Percentiles rank a stretch among this genome's conserved stretches.
phyloP scores from a whole-genome alignment of 768 basidiomycete genomes.

The Leccinum subgranulosum region DNA sequence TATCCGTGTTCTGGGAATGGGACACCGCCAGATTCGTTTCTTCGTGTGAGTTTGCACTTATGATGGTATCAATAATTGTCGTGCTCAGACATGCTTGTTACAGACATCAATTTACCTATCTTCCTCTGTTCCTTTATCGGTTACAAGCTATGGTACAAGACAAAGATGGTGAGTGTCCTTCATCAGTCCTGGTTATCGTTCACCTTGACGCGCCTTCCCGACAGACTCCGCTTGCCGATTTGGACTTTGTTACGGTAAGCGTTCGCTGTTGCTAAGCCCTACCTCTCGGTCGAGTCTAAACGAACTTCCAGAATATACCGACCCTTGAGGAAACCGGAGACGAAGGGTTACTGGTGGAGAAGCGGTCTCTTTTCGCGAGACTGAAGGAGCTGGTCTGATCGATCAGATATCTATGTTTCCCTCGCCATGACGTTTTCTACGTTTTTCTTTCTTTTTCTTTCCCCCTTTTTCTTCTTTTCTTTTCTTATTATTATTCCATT shows the following conservation, averaged over 20 bases:
- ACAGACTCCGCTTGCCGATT: conserved; percentile 38
- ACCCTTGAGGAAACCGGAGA: conserved; percentile 66
- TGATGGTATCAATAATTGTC: background rate
- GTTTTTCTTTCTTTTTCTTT: too few species aligned
- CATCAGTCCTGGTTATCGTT: background rate
- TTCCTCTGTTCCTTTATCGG: conserved; percentile 45
- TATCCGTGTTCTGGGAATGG: conserved; percentile 63
- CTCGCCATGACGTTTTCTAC: background rate
- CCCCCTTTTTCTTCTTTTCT: too few species aligned
- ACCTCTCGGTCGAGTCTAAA: background rate
- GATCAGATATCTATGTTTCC: background rate
- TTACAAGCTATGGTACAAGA: conserved; percentile 37
- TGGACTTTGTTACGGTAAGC: conserved; percentile 69
- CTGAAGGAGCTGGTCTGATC: conserved; percentile 10
- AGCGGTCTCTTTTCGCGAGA: background rate
- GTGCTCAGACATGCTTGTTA: background rate
- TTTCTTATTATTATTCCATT: too few species aligned
- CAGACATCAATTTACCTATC: conserved; percentile 40
- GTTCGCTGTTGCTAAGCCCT: background rate
- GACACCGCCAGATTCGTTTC: conserved; percentile 47
- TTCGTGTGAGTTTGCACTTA: conserved; percentile 31
- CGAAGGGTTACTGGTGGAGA: conserved; percentile 15
- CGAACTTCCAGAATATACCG: conserved; percentile 53
- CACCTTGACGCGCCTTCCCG: background rate
- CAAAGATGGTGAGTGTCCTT: conserved; percentile 15